A percentile compares a stretch with the other conserved stretches of the same genome.
Evolutionary conservation across 768 basidiomycete genomes (phyloP).

Genomic region (Hysterangium stoloniferum): DNA sequence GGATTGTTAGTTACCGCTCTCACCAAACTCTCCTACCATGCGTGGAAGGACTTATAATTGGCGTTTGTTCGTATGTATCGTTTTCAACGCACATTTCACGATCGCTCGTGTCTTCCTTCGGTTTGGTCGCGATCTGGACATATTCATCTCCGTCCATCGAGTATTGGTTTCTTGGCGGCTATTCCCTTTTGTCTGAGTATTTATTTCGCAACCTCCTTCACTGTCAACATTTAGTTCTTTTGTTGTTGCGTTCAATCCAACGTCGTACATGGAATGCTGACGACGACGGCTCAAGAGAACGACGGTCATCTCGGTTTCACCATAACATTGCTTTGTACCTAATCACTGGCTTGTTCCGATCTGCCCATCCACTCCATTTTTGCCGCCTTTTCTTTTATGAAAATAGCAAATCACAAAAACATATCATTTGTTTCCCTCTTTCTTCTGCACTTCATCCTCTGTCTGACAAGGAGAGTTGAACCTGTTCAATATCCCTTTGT

Average conservation of each 20-base stretch:
- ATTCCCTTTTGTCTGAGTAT: conserved; percentile 1
- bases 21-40: background rate
- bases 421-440: background rate
- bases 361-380: no score
- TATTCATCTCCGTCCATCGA: conserved; percentile 9
- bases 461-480: background rate
- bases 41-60: no score
- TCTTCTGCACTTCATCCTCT: background rate
- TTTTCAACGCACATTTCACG: background rate
- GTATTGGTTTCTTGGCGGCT: background rate
- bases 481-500: background rate
- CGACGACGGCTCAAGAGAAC: no score
- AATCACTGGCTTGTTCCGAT: no score
- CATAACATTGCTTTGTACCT: no score
- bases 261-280: no score
- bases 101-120: background rate
- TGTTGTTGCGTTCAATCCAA: no score
- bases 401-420: no score
- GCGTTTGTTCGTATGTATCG: no score
- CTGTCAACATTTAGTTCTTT: background rate
- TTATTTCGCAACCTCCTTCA: background rate
- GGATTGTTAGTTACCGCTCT: background rate
- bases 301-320: background rate
- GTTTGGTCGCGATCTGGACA: conserved; percentile 1
- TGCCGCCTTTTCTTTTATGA: no score